Evolutionary conservation across 1,284 basidiomycete species (phyloP), one percentile per base, ranked within the genome.

Genomic region (Trichosporon inkin): DNA sequence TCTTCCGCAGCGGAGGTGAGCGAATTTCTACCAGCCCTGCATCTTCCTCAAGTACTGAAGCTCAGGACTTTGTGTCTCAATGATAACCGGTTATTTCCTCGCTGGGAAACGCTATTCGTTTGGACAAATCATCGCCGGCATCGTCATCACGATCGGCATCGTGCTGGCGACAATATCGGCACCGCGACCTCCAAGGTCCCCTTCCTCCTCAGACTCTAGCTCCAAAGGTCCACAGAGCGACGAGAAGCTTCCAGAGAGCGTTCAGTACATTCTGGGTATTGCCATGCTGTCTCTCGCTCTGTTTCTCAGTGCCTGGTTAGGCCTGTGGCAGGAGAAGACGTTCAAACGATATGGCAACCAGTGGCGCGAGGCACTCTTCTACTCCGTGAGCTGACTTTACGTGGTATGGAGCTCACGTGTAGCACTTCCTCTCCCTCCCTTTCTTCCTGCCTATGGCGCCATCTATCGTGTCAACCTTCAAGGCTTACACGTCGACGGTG

Each of bases 331-430:
- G 77, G 94, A 97, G 74, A 81, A 82, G 75, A 91, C 90, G 6
- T 92, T 88, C 72, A 75, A 80, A 16, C 79, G 75, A 44, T 91
- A 92, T 71, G 85, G 86, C 17, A 86, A 85, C 62, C 68, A 74
- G 55, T 97, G 93, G 93, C 85, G 88, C 70, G 93, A 97, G 78
- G 87, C 85, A 34, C 86, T 97, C 82, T 97, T 96, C 79, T 97
- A 93, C 68, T 71, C 67, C 16, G 79, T 78, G 41, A 60, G 75
- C 64, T 24, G 6, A n/a, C n/a, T 8, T 6, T 6, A 6, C 3
- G 13, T 1, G 17, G 20, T 17, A 16, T 16, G 17, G 8, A 56
- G 41, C 61, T 65, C 35, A 61, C 61, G 34, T 2, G n/a, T 56
- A 76, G 77, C 81, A 82, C 63, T 70, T 78, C 56, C 82, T 92